Base-by-base conservation (phyloP, 1,139 yeast genomes). In the Kodamaea derodonti region DNA sequence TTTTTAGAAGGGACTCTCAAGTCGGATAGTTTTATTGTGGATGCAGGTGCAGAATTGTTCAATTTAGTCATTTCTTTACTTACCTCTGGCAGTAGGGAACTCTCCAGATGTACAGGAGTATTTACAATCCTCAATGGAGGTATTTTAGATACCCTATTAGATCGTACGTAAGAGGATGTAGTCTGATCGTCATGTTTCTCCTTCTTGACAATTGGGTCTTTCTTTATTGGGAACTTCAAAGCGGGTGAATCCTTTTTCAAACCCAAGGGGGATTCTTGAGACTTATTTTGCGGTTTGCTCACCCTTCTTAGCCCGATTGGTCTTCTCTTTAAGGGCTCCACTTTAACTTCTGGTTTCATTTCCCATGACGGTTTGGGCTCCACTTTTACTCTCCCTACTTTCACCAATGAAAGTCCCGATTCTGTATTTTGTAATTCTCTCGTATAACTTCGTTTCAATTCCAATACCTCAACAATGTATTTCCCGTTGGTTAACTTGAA, bases 401-500 rank as follows among this genome's bases (percentile, higher is more conserved):
- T 38, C 4, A 33, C 35, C 14, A 41, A 24, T 4, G 29, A 33
- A 30, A 38, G 23, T 3, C 33, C 34, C 7, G 30, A 17, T 2
- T 35, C 34, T 3, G 28, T 22, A 12, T 24, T 30, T 7, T 27
- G 20, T 16, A 38, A 24, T 2, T 32, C 25, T 33, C 47, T 25
- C 38, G 40, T 20, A 32, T 39, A 36, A 27, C 29, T 3, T 32
- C 32, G 13, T 27, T 26, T 6, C 26, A 29, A 32, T 30, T 46
- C 57, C 24, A 36, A 37, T 14, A 54, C 33, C 24, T 52, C 53
- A 8, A 54, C 41, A 9, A 54, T 30, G 24, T 50, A 36, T 30
- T 40, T 43, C 14, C 49, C 49, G 22, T 41, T 46, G 7, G 56
- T 48, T 5, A 52, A 36, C 22, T 34, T 42, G 37, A 47, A 48